Conservation (phyloP, 352 stramenopile species). For the Globisporangium abappressorium region DNA sequence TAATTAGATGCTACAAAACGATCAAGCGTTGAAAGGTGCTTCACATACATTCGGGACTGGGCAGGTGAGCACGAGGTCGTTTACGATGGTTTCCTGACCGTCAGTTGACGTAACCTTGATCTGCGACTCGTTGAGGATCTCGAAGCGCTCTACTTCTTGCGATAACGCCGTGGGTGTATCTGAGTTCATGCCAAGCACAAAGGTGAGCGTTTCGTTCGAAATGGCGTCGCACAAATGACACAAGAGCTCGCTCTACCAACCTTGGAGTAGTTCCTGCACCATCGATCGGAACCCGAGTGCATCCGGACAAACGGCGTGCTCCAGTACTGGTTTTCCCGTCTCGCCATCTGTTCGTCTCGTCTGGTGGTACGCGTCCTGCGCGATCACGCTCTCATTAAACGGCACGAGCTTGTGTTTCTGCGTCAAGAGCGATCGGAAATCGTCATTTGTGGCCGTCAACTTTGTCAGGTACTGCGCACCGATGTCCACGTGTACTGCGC, state of each 20-base stretch:
- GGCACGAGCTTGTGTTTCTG: constrained; percentile 30
- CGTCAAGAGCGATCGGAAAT: constrained; percentile 38
- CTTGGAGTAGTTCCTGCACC: constrained; percentile 48
- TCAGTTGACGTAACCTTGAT: constrained; percentile 44
- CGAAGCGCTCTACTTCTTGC: constrained; percentile 44
- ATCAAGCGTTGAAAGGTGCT: neutral
- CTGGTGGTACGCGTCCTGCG: constrained; percentile 40
- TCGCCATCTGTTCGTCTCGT: constrained; percentile 6
- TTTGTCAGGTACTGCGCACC: constrained; percentile 70
- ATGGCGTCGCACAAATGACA: neutral
- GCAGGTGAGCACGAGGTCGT: constrained; percentile 67
- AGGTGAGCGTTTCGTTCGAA: neutral
- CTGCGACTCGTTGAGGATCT: constrained; percentile 43
- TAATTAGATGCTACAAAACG: neutral
- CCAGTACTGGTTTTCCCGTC: constrained; percentile 15
- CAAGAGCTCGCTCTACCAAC: constrained; percentile 9
- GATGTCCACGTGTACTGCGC: constrained; percentile 55
- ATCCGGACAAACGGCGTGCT: constrained; percentile 43
- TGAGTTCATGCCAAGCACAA: constrained; percentile 14
- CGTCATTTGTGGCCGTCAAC: constrained; percentile 44
- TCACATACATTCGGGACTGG: constrained; percentile 47
- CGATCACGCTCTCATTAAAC: constrained; percentile 50
- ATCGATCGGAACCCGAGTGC: constrained; percentile 50
- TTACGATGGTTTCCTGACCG: constrained; percentile 51
- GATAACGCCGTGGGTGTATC: constrained; percentile 40